Percentiles rank a stretch among this genome's conserved stretches.
Evolutionary conservation across 2,329 filamentous ascomycete species (phyloP).

Genomic region (Trichothecium sympodiale): DNA sequence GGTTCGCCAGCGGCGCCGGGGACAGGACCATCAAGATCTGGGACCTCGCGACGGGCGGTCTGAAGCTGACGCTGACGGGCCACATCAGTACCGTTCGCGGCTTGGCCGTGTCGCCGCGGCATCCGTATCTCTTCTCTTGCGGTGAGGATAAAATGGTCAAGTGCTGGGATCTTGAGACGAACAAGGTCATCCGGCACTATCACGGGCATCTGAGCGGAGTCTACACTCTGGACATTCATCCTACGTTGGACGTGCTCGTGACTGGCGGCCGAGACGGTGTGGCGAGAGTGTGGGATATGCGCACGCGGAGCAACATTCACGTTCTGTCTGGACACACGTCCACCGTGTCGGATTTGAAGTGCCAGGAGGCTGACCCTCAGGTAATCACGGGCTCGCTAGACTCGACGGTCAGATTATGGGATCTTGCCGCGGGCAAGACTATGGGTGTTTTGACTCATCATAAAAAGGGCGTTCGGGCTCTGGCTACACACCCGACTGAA

Average conservation of each 20-base stretch:
- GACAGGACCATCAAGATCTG: conserved; percentile 98
- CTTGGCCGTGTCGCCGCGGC: conserved; percentile 80
- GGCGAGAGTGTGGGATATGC: conserved; percentile 96
- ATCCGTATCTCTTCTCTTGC: conserved; percentile 95
- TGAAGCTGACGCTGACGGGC: conserved; percentile 79
- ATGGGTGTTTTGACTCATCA: conserved; percentile 96
- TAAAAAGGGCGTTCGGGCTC: conserved; percentile 87
- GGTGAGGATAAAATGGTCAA: conserved; percentile 99
- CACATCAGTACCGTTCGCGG: conserved; percentile 92
- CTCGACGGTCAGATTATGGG: conserved; percentile 84
- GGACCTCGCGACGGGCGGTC: conserved; percentile 81
- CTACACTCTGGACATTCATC: conserved; percentile 87
- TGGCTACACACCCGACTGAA: conserved; percentile 78
- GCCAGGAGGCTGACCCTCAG: conserved; percentile 93
- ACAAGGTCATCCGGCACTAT: conserved; percentile 96
- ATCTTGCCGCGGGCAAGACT: conserved; percentile 89
- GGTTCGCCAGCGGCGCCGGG: conserved; percentile 92
- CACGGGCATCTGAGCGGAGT: conserved; percentile 95
- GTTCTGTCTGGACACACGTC: conserved; percentile 84
- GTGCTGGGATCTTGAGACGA: conserved; percentile 99
- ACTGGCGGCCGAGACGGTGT: conserved; percentile 93
- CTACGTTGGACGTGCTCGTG: conserved; percentile 86
- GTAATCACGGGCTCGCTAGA: conserved; percentile 91
- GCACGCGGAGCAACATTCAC: conserved; percentile 89
- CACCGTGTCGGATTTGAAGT: conserved; percentile 80